Evolutionary conservation across 139 green algal species (phyloP), one percentile per base, ranked within the genome.

Genomic region (Chlorella sp.): DNA sequence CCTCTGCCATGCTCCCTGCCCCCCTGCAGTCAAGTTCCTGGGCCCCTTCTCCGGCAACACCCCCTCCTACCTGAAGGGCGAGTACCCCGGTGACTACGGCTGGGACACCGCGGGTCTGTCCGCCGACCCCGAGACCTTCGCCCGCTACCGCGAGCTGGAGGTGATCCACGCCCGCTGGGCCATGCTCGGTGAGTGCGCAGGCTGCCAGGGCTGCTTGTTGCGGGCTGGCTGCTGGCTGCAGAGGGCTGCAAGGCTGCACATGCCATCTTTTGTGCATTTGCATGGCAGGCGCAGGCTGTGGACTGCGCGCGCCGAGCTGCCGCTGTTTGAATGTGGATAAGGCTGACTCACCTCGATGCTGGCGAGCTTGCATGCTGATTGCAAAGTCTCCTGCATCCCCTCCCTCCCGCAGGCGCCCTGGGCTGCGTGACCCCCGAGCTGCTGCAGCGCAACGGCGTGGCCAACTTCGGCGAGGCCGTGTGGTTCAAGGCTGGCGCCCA

Each of bases 81-180:
- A 98, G 95, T 98, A 94, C 91, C 88, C 95, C 72, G 95, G 95
- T 87, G 95, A 98, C 94, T 98, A 98, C 86, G 96, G 96, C 90
- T 98, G 95, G 95, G 96, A 99, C 92, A 98, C 96, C 82, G 95
- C 94, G 63, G 95, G 96, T 80, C 95, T 99, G 82, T 98, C 95
- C 47, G 94, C 96, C 63, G 96, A 98, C 95, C 96, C 96, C 68
- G 94, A 96, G 91, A 96, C 92, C 89, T 97, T 96, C 67, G 79
- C 91, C 55, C 84, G 92, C 85, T 98, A 98, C 94, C 93, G 97
- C 81, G 96, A 98, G 94, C 82, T 96, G 70, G 97, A 99, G 94
- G 81, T 99, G 63, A 98, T 99, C 91, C 97, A 99, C 92, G 95
- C 94, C 21, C 93, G 97, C 85, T 99, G 97, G 97, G 97, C 97